A percentile compares a stretch with the other conserved stretches of the same genome.
Evolutionary conservation across 352 stramenopile genomes (phyloP).

Genomic region (Phytophthora europaea): DNA sequence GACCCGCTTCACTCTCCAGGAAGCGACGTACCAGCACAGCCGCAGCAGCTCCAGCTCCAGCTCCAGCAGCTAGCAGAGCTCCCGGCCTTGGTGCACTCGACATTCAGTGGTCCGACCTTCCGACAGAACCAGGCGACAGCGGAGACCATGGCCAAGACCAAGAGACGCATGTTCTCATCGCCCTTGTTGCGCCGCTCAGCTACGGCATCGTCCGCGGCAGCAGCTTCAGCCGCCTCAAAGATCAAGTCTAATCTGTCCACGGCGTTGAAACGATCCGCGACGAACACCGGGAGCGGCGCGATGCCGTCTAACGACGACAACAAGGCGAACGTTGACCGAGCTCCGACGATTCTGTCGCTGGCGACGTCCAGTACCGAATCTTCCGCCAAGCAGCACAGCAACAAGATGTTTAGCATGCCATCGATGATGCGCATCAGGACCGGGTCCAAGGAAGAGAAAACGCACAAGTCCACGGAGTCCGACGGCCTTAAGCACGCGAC

Average conservation of each 20-base stretch:
- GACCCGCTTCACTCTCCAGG: conserved; percentile 36
- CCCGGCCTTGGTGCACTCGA: conserved; percentile 10
- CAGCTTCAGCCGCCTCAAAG: conserved; percentile 36
- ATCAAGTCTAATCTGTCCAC: conserved; percentile 48
- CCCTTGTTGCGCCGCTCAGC: conserved; percentile 48
- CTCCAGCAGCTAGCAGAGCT: conserved; percentile 4
- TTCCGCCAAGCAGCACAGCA: conserved; percentile 18
- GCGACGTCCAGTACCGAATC: conserved; percentile 34
- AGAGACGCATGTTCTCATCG: conserved; percentile 52
- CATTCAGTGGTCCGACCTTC: conserved; percentile 19
- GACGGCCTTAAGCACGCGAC: conserved; percentile 16
- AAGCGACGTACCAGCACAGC: conserved; percentile 12
- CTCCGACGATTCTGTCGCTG: conserved; percentile 19
- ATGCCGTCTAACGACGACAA: background rate
- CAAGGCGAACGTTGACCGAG: conserved; percentile 15
- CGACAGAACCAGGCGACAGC: conserved; percentile 11
- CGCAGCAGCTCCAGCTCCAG: background rate
- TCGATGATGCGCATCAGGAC: conserved; percentile 42
- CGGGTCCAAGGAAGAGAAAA: conserved; percentile 33
- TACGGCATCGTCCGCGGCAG: conserved; percentile 47
- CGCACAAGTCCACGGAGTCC: conserved; percentile 15
- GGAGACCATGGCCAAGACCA: conserved; percentile 36
- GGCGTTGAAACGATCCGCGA: conserved; percentile 30
- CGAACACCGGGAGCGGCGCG: conserved; percentile 1
- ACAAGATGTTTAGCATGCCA: conserved; percentile 38